A percentile compares a stretch with the other conserved stretches of the same genome.
These are phyloP conservation scores for Penicillium taxi DNA, from an alignment of 495 filamentous ascomycete species.

Conservation along the genomic window DNA sequence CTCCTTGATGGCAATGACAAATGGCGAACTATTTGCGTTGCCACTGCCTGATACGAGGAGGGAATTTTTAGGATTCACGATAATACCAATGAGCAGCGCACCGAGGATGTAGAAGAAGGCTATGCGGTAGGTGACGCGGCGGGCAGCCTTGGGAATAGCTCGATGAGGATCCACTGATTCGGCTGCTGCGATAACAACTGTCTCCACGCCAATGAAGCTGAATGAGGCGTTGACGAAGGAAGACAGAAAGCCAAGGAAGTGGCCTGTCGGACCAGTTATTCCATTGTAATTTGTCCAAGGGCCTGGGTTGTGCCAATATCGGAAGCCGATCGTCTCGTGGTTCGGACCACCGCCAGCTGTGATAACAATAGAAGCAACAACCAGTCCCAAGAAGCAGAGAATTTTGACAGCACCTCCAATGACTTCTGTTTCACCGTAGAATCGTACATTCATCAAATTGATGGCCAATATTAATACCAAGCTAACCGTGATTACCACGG, in stretches of 20 bases:
- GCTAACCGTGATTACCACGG: slow-evolving; percentile 63
- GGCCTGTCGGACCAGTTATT: slow-evolving; percentile 28
- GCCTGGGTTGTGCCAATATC: slow-evolving; percentile 53
- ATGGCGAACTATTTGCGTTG: slow-evolving; percentile 43
- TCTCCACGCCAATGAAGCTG: slow-evolving; percentile 55
- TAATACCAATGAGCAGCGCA: slow-evolving; percentile 48
- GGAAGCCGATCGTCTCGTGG: slow-evolving; percentile 58
- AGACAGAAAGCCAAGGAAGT: slow-evolving; percentile 40
- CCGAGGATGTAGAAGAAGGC: slow-evolving; percentile 67
- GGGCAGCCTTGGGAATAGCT: slow-evolving; percentile 72
- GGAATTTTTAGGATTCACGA: slow-evolving; percentile 37
- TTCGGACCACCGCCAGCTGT: slow-evolving; percentile 57
- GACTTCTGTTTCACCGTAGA: slow-evolving; percentile 71
- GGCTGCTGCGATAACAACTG: slow-evolving; percentile 71
- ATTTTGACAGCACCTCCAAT: slow-evolving; percentile 67
- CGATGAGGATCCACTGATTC: slow-evolving; percentile 73
- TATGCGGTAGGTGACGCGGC: slow-evolving; percentile 79
- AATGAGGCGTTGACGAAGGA: slow-evolving; percentile 42
- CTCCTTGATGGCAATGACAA: slow-evolving; percentile 50
- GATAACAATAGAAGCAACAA: slow-evolving; percentile 61
- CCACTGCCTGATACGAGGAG: slow-evolving; percentile 46
- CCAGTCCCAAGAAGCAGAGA: slow-evolving; percentile 61
- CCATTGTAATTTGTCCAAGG: slow-evolving; percentile 31
- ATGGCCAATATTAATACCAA: slow-evolving; percentile 56
- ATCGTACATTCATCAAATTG: slow-evolving; percentile 61